phyloP scores from a whole-genome alignment of 2,329 filamentous ascomycete genomes.

The Cytospora paraplurivora region DNA sequence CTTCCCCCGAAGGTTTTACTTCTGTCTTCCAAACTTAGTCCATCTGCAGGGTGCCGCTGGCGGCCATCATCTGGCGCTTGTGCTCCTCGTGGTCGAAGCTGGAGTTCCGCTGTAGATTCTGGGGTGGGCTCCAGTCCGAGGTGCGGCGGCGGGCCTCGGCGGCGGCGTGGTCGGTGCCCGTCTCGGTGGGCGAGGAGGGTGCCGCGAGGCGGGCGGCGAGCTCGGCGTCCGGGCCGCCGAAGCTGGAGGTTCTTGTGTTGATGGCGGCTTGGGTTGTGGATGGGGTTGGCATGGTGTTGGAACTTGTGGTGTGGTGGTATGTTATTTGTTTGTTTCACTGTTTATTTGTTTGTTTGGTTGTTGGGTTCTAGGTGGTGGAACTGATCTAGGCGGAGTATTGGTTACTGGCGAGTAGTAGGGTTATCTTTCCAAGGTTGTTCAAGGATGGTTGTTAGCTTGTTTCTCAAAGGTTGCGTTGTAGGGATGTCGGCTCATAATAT shows the following conservation, averaged over 20 bases:
- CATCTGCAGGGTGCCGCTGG: conserved; percentile 32
- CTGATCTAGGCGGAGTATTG: not conserved
- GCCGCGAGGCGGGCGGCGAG: conserved; percentile 31
- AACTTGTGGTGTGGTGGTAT: not conserved
- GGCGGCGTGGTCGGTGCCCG: conserved; percentile 25
- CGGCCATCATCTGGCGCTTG: conserved; percentile 54
- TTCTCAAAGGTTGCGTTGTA: not conserved
- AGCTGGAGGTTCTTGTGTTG: conserved; percentile 19
- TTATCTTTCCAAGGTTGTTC: not conserved
- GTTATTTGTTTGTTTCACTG: not conserved
- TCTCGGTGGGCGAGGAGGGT: conserved; percentile 27
- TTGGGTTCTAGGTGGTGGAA: not conserved
- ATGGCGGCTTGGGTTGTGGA: conserved; percentile 18
- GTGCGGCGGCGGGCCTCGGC: conserved; percentile 40
- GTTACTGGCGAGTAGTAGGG: not conserved
- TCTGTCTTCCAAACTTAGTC: conserved; percentile 22
- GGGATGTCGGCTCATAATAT: too few relatives aligned
- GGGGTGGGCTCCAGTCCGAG: conserved; percentile 49
- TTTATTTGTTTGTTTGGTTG: not conserved
- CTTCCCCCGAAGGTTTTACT: too few relatives aligned
- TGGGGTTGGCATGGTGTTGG: conserved; percentile 18
- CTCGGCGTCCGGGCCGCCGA: conserved; percentile 27
- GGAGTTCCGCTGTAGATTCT: conserved; percentile 54
- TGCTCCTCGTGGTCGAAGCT: conserved; percentile 58
- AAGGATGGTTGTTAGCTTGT: not conserved